Percentiles rank a stretch among this genome's conserved stretches.
Conservation (phyloP, 129 eudicot genomes). For the Pulicaria dysenterica region DNA sequence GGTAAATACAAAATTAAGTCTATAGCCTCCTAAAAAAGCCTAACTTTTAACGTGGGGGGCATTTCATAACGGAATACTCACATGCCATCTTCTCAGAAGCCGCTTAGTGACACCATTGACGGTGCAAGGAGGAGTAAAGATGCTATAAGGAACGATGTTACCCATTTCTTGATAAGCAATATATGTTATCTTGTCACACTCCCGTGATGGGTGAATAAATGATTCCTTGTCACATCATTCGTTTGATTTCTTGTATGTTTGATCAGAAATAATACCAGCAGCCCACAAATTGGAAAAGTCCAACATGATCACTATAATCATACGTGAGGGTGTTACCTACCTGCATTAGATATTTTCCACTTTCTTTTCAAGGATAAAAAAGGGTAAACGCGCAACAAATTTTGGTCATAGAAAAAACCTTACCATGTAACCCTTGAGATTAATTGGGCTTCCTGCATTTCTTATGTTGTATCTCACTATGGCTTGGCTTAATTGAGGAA, state of each 20-base stretch:
- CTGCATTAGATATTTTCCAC: slow-evolving; percentile 39
- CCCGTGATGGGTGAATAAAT: slow-evolving; percentile 49
- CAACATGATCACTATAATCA: slow-evolving; percentile 77
- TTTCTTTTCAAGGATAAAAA: not conserved
- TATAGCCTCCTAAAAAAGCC: too few relatives aligned
- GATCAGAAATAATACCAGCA: slow-evolving; percentile 87
- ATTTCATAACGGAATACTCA: slow-evolving; percentile 43
- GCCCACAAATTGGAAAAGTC: slow-evolving; percentile 90
- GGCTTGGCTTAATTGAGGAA: slow-evolving; percentile 94
- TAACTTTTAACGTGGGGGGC: not conserved
- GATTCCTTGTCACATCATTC: slow-evolving; percentile 62
- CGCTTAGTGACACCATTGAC: slow-evolving; percentile 49
- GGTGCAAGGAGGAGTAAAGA: slow-evolving; percentile 89
- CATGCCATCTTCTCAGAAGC: slow-evolving; percentile 58
- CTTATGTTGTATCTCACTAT: slow-evolving; percentile 62
- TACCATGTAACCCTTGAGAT: slow-evolving; percentile 95
- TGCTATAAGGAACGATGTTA: slow-evolving; percentile 79
- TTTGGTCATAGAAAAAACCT: not conserved
- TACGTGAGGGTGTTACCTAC: slow-evolving; percentile 91
- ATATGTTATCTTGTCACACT: slow-evolving; percentile 50
- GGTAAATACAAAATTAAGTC: too few relatives aligned
- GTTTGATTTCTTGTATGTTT: slow-evolving; percentile 74
- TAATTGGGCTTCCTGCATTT: slow-evolving; percentile 43
- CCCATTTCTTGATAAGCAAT: slow-evolving; percentile 76
- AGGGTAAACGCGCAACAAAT: not conserved